Conservation (phyloP, 2,329 filamentous ascomycete genomes). For the Dactylellina drechsleri region DNA sequence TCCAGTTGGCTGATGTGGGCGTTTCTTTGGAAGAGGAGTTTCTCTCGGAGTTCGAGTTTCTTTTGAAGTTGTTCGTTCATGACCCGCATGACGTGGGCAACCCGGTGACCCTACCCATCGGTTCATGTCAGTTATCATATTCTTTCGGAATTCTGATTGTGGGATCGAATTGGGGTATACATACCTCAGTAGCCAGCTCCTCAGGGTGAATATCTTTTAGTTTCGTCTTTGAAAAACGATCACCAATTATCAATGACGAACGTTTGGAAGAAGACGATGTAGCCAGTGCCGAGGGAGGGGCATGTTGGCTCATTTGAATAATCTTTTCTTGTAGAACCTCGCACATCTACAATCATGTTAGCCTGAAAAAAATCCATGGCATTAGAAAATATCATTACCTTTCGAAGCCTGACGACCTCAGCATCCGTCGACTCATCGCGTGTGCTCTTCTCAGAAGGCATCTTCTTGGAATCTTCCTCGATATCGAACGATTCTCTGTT, state of each 20-base stretch:
- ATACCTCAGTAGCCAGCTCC: slow-evolving; percentile 52
- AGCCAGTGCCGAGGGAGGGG: slow-evolving; percentile 19
- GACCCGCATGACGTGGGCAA: slow-evolving; percentile 54
- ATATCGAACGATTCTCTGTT: slow-evolving; percentile 46
- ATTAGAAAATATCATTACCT: slow-evolving; percentile 16
- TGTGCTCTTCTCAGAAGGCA: slow-evolving; percentile 40
- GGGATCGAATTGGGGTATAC: not conserved
- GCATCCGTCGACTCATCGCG: slow-evolving; percentile 37
- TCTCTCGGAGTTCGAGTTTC: slow-evolving; percentile 53
- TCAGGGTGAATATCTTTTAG: slow-evolving; percentile 47
- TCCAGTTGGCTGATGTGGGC: slow-evolving; percentile 54
- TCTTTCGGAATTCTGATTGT: not conserved
- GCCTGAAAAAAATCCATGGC: not conserved
- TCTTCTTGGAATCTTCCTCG: slow-evolving; percentile 28
- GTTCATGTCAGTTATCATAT: not conserved
- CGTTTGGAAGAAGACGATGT: slow-evolving; percentile 36
- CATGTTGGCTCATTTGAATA: slow-evolving; percentile 53
- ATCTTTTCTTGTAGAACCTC: slow-evolving; percentile 52
- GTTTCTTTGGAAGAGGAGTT: slow-evolving; percentile 51
- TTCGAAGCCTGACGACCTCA: slow-evolving; percentile 50
- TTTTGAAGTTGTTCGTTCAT: slow-evolving; percentile 54
- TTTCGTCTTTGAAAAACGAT: slow-evolving; percentile 41
- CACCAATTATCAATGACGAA: slow-evolving; percentile 46
- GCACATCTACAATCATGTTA: slow-evolving; percentile 41
- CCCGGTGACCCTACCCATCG: slow-evolving; percentile 36